A percentile compares a stretch with the other conserved stretches of the same genome.
phyloP scores from a whole-genome alignment of 2,329 filamentous ascomycete species.

The Cadophora gregata region DNA sequence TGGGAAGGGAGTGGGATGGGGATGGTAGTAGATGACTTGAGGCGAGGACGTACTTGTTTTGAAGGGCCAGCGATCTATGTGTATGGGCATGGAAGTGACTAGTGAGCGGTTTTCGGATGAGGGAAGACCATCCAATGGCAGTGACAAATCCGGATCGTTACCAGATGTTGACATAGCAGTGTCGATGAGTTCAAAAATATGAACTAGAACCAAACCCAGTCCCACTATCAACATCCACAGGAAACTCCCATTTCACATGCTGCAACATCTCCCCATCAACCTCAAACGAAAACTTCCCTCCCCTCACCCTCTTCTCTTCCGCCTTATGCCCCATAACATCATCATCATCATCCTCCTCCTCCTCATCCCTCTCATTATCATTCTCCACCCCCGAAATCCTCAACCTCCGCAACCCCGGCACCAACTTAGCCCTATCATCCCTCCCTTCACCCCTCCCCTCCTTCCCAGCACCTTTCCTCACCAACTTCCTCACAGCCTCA shows the following conservation, averaged over 20 bases:
- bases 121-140: not conserved
- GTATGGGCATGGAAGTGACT: not conserved
- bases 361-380: not conserved
- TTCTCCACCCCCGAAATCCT: not conserved
- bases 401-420: not conserved
- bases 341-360: too few species aligned
- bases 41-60: not conserved
- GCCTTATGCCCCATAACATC: too few species aligned
- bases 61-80: constrained; percentile 1
- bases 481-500: not conserved
- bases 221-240: not conserved
- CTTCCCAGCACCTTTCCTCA: not conserved
- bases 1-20: not conserved
- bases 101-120: not conserved
- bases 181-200: not conserved
- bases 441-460: not conserved
- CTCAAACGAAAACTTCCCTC: too few species aligned
- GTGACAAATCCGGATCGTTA: not conserved
- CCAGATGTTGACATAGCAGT: not conserved
- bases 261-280: not conserved
- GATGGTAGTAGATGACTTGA: too few species aligned
- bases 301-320: too few species aligned
- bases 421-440: not conserved
- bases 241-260: not conserved
- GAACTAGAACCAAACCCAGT: not conserved